Conservation (phyloP, 805 yeast genomes). For the Diddensiella caesifluorescens region DNA sequence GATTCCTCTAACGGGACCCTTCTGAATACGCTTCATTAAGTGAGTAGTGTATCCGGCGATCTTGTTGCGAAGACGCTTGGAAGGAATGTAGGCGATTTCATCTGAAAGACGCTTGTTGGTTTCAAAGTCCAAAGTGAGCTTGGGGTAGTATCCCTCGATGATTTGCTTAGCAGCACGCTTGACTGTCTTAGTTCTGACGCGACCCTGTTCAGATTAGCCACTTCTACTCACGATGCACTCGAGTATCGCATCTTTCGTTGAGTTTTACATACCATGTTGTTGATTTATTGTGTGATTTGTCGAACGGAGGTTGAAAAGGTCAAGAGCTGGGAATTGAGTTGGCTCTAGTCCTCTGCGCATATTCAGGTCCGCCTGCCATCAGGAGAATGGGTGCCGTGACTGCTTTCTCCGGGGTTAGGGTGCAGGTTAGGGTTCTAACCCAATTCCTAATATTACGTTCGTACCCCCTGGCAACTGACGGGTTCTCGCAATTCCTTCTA, state of each 20-base stretch:
- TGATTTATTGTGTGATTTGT: no score
- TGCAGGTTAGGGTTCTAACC: background rate
- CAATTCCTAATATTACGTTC: background rate
- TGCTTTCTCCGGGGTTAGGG: slow-evolving; percentile 2
- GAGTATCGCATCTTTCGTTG: no score
- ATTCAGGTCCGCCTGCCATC: no score
- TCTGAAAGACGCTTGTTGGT: slow-evolving; percentile 99
- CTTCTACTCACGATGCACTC: no score
- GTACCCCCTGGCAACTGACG: no score
- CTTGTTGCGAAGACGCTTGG: slow-evolving; percentile 99
- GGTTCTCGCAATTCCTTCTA: no score
- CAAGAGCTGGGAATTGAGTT: no score
- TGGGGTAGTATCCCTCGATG: slow-evolving; percentile 99
- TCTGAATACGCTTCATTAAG: slow-evolving; percentile 99
- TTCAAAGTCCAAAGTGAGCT: slow-evolving; percentile 98
- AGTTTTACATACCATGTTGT: no score
- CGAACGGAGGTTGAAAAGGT: no score
- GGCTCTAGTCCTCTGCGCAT: no score
- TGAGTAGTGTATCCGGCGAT: slow-evolving; percentile 99
- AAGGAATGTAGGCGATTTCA: slow-evolving; percentile 97
- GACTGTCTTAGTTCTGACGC: slow-evolving; percentile 99
- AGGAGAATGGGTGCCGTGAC: no score
- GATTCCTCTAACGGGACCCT: slow-evolving; percentile 99
- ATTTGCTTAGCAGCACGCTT: slow-evolving; percentile 99
- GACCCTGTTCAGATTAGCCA: slow-evolving; percentile 56